A percentile compares a stretch with the other conserved stretches of the same genome.
phyloP scores from a whole-genome alignment of 2,329 filamentous ascomycete genomes.

The Bisporella sp. region DNA sequence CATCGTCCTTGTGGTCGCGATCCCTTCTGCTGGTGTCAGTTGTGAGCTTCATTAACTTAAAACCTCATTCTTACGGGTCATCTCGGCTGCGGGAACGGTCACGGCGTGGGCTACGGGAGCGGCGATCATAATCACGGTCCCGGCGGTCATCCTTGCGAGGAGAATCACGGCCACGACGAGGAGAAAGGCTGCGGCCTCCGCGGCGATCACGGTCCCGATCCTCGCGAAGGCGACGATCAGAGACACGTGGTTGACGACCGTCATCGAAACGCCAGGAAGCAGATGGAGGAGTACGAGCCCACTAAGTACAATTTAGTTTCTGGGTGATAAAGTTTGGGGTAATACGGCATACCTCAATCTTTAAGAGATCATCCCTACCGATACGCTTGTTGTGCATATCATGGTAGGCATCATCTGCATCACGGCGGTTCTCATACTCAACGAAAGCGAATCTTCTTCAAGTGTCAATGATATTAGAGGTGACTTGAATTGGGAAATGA shows the following conservation, averaged over 20 bases:
- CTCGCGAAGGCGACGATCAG: slow-evolving; percentile 33
- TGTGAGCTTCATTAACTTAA: background rate
- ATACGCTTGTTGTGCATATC: slow-evolving; percentile 99
- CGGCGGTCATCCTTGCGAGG: slow-evolving; percentile 84
- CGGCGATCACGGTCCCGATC: slow-evolving; percentile 56
- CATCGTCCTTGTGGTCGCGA: slow-evolving; percentile 47
- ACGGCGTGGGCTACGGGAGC: slow-evolving; percentile 43
- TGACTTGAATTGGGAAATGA: slow-evolving; percentile 13
- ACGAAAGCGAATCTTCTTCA: slow-evolving; percentile 83
- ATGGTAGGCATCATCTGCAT: slow-evolving; percentile 97
- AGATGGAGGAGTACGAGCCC: slow-evolving; percentile 95
- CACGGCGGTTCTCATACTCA: slow-evolving; percentile 96
- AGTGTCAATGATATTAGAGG: slow-evolving; percentile 28
- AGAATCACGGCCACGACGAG: slow-evolving; percentile 61
- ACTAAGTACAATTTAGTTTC: slow-evolving; percentile 47
- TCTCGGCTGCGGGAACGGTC: slow-evolving; percentile 71
- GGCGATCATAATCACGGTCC: slow-evolving; percentile 68
- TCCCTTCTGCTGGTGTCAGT: slow-evolving; percentile 27
- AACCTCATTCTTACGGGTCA: slow-evolving; percentile 38
- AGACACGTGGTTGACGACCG: slow-evolving; percentile 60
- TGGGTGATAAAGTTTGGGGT: background rate
- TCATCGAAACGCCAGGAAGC: slow-evolving; percentile 98
- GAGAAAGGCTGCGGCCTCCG: slow-evolving; percentile 67
- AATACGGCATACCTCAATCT: slow-evolving; percentile 76
- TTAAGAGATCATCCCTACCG: slow-evolving; percentile 87